Base-by-base conservation (phyloP, 2,329 filamentous ascomycete species). In the Verticillium isaacii region DNA sequence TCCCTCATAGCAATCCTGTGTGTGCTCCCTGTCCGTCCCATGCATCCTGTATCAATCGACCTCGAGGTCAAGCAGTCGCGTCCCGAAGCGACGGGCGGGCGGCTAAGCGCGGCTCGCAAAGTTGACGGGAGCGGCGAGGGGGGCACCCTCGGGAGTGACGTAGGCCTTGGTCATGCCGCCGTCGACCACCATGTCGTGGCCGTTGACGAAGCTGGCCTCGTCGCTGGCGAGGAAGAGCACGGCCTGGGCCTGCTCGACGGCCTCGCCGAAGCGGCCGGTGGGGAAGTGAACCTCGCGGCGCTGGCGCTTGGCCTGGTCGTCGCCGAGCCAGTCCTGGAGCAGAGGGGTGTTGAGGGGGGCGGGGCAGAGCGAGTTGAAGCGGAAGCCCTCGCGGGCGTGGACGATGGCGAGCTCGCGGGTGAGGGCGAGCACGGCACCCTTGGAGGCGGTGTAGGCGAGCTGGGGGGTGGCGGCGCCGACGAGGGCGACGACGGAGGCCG, bases 101-200 rank as follows among this genome's bases (percentile, higher is more conserved):
- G 8, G 2, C 17, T 17, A 45, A 19, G 45, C 45, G 19, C 55
- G 61, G 56, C 61, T 63, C n/a, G 85, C 85, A 68, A 88, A 87
- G 76, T 88, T 90, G 64, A 75, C 72, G 3, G 88, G 88, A 5
- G 82, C 81, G 12, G 78, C 67, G 0, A 79, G 68, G 9, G 85
- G 72, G 15, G 83, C 79, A 3, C 87, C 87, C 75, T 89, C 86
- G 2, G 87, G 78, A 1, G 87, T 90, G 32, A 90, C 87, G 75
- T 97, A 98, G 55, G 93, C 91, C 83, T 91, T 97, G 70, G 88
- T 94, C 91, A 99, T 92, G 63, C 94, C 94, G 62, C 95, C 95
- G 71, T 99, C 95, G 32, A 98, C 93, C 5, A 96, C 89, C 78
- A 98, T 96, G 73, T 98, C 95, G 63, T 87, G 89, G 12, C 91